Evolutionary conservation across 1,284 basidiomycete species (phyloP), one percentile per base, ranked within the genome.

Genomic region (Fomitopsis schrenkii): DNA sequence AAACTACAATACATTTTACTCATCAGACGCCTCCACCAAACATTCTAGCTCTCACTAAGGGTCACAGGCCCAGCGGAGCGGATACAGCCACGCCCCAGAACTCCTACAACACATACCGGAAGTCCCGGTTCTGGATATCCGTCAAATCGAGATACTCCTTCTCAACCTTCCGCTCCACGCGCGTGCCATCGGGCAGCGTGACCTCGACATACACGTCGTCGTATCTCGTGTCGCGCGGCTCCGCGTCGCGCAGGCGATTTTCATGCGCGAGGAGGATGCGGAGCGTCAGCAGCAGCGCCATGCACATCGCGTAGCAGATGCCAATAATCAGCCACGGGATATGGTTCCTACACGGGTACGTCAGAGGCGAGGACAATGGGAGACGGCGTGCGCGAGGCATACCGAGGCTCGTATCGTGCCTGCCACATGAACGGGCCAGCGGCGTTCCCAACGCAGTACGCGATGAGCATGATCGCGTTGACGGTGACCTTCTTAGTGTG

Each of bases 341-440:
- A 63, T 79, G 84, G 67, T 89, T 88, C 58, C 84, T 79, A 19
- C 28, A 42, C 7, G 12, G 5, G 35, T 7, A 33, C 15, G 6
- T 19, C 6, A 19, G 35, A 28, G 46, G 10, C 4, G 26, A n/a
- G 44, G 10, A 30, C 22, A 8, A 48, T 5, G 10, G 22, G 5
- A 5, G 22, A 22, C 10, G 5, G 6, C 8, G 4, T 28, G 26
- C 22, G 26, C 22, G 12, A 26, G 59, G 52, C 66, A 19, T 73
- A 85, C 84, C 87, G 79, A 38, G 88, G 87, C 55, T 80, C 78
- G 70, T 89, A 90, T 68, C 83, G 74, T 0, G 77, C 76, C 67
- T 86, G 79, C 88, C 88, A 91, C 86, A 90, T 90, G 66, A 89
- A 86, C 0, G 90, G 88, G 4, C 85, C 86, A 8, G 83, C 81